phyloP scores from a whole-genome alignment of 1,284 basidiomycete genomes.

The Naganishia sp. region DNA sequence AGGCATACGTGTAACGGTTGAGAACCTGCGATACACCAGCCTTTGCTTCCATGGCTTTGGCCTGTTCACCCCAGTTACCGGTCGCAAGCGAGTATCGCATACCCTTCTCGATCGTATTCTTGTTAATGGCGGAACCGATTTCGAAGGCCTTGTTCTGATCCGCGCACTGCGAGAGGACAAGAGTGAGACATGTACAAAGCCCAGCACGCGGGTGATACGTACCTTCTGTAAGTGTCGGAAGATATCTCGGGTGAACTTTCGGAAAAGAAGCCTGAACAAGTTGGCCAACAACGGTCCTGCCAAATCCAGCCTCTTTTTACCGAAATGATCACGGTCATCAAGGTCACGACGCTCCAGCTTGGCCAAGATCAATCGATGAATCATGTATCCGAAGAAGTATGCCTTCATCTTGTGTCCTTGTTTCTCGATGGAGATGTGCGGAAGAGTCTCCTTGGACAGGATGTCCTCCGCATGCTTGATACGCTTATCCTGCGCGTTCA shows the following conservation, averaged over 20 bases:
- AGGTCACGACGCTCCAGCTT: conserved; percentile 92
- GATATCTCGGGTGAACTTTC: conserved; percentile 94
- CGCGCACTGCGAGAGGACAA: conserved; percentile 68
- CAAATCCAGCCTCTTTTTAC: conserved; percentile 95
- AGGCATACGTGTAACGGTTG: conserved; percentile 98
- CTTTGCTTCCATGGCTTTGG: conserved; percentile 96
- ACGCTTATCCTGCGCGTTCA: conserved; percentile 86
- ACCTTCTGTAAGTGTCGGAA: conserved; percentile 97
- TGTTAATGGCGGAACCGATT: conserved; percentile 86
- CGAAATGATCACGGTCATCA: conserved; percentile 99
- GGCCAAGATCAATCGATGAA: conserved; percentile 89
- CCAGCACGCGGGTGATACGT: background rate
- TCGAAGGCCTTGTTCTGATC: conserved; percentile 96
- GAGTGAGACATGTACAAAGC: conserved; percentile 18
- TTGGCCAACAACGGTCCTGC: conserved; percentile 93
- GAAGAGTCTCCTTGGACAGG: conserved; percentile 97
- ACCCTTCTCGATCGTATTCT: conserved; percentile 96
- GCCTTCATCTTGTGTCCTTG: conserved; percentile 98
- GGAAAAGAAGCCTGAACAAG: conserved; percentile 96
- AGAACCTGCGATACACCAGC: conserved; percentile 99
- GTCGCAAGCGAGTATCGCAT: conserved; percentile 97
- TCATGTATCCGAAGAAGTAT: conserved; percentile 99
- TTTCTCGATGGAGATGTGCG: conserved; percentile 93
- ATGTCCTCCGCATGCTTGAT: conserved; percentile 97
- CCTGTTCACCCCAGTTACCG: conserved; percentile 99